Evolutionary conservation across 2,329 filamentous ascomycete genomes (phyloP).

Genomic region (Aspergillus awamori): DNA sequence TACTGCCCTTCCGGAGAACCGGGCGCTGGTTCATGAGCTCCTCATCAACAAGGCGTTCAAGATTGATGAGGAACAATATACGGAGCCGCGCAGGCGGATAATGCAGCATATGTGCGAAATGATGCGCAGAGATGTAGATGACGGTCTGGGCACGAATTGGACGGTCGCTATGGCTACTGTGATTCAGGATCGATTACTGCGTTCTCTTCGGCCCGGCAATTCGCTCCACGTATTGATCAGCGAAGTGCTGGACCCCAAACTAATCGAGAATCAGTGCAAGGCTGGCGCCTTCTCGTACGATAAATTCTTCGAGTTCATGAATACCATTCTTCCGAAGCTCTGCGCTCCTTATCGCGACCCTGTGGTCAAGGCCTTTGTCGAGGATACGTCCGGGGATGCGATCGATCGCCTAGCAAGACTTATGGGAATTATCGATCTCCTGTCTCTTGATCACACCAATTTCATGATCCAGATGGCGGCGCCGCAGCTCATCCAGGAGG

Average conservation of each 20-base stretch:
- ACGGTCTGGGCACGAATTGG: slow-evolving; percentile 60
- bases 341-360: slow-evolving; percentile 67
- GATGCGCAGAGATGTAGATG: slow-evolving; percentile 61
- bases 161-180: slow-evolving; percentile 69
- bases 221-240: slow-evolving; percentile 64
- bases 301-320: slow-evolving; percentile 66
- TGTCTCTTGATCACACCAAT: slow-evolving; percentile 67
- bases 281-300: slow-evolving; percentile 66
- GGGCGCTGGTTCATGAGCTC: slow-evolving; percentile 65
- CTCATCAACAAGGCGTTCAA: slow-evolving; percentile 66
- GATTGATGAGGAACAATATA: slow-evolving; percentile 56
- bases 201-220: slow-evolving; percentile 62
- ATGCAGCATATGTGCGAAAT: slow-evolving; percentile 62
- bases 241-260: slow-evolving; percentile 62
- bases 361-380: slow-evolving; percentile 58
- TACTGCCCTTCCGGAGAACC: slow-evolving; percentile 63
- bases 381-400: slow-evolving; percentile 57
- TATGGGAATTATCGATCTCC: slow-evolving; percentile 64
- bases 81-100: slow-evolving; percentile 56
- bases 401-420: slow-evolving; percentile 65
- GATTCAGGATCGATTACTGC: slow-evolving; percentile 62
- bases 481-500: slow-evolving; percentile 63
- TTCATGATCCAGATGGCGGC: slow-evolving; percentile 65
- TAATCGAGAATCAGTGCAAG: slow-evolving; percentile 60
- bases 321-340: slow-evolving; percentile 63